Conservation (phyloP, 306 rosid genomes). For the Pyrus pyrifolia region DNA sequence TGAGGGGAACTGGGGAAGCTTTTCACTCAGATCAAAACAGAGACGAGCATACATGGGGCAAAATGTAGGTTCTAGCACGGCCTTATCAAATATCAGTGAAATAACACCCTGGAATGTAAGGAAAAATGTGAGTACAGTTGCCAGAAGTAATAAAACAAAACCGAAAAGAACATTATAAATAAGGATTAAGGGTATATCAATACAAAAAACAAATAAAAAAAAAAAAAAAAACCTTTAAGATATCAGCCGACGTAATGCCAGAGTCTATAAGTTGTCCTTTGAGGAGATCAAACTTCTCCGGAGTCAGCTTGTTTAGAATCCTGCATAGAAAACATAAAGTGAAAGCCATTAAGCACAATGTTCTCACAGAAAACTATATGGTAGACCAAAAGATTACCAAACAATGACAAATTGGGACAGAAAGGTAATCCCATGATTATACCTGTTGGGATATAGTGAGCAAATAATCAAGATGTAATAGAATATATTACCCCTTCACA, state of each 20-base stretch:
- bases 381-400: not conserved
- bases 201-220: not conserved
- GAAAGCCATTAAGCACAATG: not conserved
- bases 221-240: constrained; percentile 50
- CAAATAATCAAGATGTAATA: not conserved
- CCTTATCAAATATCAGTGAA: constrained; percentile 83
- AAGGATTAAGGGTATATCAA: not conserved
- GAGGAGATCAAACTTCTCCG: constrained; percentile 94
- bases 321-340: constrained; percentile 34
- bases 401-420: not conserved
- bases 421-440: not conserved
- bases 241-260: constrained; percentile 94
- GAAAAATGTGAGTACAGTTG: constrained; percentile 14
- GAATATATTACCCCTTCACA: constrained; percentile 69
- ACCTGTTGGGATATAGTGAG: not conserved
- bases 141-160: constrained; percentile 8
- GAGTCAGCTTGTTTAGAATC: constrained; percentile 91
- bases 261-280: constrained; percentile 92
- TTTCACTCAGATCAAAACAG: constrained; percentile 77
- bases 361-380: not conserved
- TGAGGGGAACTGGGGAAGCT: constrained; percentile 85
- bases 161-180: not conserved
- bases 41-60: constrained; percentile 95
- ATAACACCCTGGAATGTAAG: constrained; percentile 75
- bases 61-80: constrained; percentile 96